Base-by-base conservation (phyloP, 306 rosid species). In the Canavalia ensiformis region DNA sequence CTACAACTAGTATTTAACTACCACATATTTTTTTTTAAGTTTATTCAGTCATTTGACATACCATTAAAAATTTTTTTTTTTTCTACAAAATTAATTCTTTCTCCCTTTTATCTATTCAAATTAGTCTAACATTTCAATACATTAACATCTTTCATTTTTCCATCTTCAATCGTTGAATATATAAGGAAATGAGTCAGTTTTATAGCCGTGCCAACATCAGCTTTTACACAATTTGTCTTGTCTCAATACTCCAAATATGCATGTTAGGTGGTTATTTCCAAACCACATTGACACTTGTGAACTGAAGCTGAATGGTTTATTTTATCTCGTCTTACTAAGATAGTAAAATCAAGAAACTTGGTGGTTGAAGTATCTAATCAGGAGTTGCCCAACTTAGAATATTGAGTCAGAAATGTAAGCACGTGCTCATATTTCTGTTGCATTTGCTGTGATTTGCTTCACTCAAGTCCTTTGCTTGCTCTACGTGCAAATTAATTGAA, bases 351-450 rank as follows among this genome's bases (percentile, higher is more conserved):
- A 77, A 8, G 13, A 7, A 8, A 39, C 60, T 74, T 52, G 59
- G 82, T 80, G 77, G 88, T 80, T 81, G 57, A 56, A 55, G 50
- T 52, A 71, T 71, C 79, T 72, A 42, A 25, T 37, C 0, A 82
- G 87, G 80, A 77, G 91, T 90, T 90, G 90, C 89, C 94, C 90
- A 72, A 88, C 92, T 78, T 67, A 63, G 35, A 39, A 18, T 7
- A n/a, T 72, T 71, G 34, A 80, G 81, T 82, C 77, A 77, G 77
- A 33, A 47, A 10, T 54, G 79, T 58, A 68, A 49, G 76, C 28
- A 76, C 70, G 3, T 67, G 75, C 66, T 57, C 44, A 29, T 6
- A 45, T 68, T 44, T 18, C 18, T 60, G 13, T 33, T 34, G 30
- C 54, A 63, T 72, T 44, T 66, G 31, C 60, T 57, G 39, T 62